Evolutionary conservation across 208 protist species (phyloP).

Genomic region (Vickermania spadyakhi): DNA sequence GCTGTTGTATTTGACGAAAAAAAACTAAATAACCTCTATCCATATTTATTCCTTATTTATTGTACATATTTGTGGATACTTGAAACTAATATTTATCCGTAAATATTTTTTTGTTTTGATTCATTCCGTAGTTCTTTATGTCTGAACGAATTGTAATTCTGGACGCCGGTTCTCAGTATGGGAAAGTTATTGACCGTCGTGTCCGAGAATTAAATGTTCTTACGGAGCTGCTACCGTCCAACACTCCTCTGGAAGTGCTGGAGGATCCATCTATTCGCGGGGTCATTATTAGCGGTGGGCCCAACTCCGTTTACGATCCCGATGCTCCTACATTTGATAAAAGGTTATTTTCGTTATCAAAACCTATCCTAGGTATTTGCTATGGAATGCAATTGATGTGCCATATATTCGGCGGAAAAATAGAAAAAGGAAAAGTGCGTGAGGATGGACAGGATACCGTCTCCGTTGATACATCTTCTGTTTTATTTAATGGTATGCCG

Average conservation of each 20-base stretch:
- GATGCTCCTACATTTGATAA: slow-evolving; percentile 82
- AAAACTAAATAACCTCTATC: no score
- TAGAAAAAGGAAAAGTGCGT: slow-evolving; percentile 74
- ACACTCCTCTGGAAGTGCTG: slow-evolving; percentile 42
- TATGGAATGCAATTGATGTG: slow-evolving; percentile 97
- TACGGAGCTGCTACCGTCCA: slow-evolving; percentile 85
- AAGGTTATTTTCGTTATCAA: slow-evolving; percentile 61
- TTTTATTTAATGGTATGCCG: slow-evolving; percentile 58
- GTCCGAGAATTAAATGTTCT: slow-evolving; percentile 92
- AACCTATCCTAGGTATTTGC: slow-evolving; percentile 96
- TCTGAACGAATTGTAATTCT: slow-evolving; percentile 90
- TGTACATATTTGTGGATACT: slow-evolving; percentile 3
- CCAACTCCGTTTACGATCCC: slow-evolving; percentile 77
- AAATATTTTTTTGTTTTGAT: slow-evolving; percentile 3
- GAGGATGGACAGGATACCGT: slow-evolving; percentile 95
- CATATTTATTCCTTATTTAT: no score
- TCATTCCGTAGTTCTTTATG: not conserved
- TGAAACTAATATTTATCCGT: slow-evolving; percentile 4
- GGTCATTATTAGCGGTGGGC: slow-evolving; percentile 95
- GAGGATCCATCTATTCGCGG: slow-evolving; percentile 60
- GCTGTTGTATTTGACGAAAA: no score
- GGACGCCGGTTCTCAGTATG: slow-evolving; percentile 95
- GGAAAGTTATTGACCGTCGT: slow-evolving; percentile 94
- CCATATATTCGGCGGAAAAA: slow-evolving; percentile 74
- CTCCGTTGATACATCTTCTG: slow-evolving; percentile 35